phyloP scores from a whole-genome alignment of 306 rosid genomes.

The Corylus heterophylla region DNA sequence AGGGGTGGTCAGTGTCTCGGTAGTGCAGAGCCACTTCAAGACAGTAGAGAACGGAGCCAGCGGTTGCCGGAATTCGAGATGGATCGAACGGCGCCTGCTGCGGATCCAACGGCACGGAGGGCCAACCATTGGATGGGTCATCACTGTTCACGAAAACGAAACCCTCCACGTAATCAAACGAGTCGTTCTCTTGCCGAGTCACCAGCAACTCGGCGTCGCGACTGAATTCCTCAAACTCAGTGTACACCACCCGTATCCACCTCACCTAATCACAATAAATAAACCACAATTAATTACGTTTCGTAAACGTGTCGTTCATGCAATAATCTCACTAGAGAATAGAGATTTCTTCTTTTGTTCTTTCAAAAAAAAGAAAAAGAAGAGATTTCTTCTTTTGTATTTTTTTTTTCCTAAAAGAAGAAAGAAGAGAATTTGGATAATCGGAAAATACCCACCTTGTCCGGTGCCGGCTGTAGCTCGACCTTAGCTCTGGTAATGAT shows the following conservation, averaged over 20 bases:
- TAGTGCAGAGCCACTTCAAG: slow-evolving; percentile 81
- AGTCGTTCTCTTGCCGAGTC: slow-evolving; percentile 52
- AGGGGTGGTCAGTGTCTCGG: slow-evolving; percentile 37
- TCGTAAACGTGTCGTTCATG: slow-evolving; percentile 34
- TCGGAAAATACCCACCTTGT: slow-evolving; percentile 48
- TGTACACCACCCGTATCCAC: slow-evolving; percentile 86
- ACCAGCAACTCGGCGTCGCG: slow-evolving; percentile 82
- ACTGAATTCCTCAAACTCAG: slow-evolving; percentile 65
- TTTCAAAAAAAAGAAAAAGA: too few species aligned
- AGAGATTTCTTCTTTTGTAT: background rate
- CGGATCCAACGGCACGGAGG: slow-evolving; percentile 59
- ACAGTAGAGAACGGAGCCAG: slow-evolving; percentile 84
- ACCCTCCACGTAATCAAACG: slow-evolving; percentile 96
- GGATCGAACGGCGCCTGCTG: slow-evolving; percentile 48
- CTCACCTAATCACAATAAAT: slow-evolving; percentile 58
- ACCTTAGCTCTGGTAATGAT: slow-evolving; percentile 80
- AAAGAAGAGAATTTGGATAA: background rate
- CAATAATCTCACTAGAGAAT: background rate
- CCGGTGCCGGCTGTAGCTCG: slow-evolving; percentile 71
- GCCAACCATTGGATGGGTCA: slow-evolving; percentile 69
- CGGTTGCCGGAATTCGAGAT: slow-evolving; percentile 36
- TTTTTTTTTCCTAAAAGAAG: too few species aligned
- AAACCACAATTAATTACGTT: slow-evolving; percentile 11
- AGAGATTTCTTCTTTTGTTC: background rate
- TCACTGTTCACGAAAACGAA: slow-evolving; percentile 75